Evolutionary conservation across 192 early-diverging fungal species (phyloP).

Genomic region (Backusella tuberculispora): DNA sequence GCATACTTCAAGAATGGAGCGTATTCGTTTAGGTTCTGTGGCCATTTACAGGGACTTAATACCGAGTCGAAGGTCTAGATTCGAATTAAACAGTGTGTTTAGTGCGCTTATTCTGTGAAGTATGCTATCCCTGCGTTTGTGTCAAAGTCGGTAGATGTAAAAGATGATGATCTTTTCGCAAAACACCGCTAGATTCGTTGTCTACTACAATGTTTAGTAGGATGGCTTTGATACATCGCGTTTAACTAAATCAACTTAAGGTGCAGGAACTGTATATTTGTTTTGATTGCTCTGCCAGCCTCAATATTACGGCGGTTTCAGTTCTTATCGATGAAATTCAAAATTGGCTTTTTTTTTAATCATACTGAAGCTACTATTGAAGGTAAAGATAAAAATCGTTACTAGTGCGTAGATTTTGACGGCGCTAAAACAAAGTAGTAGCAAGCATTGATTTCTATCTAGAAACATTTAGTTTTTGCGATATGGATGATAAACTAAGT

Average conservation of each 20-base stretch:
- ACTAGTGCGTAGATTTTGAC: no score
- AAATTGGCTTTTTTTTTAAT: not conserved
- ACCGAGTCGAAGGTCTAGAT: no score
- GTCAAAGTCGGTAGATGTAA: conserved; percentile 14
- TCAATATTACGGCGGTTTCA: not conserved
- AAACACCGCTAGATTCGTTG: conserved; percentile 14
- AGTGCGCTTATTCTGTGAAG: not conserved
- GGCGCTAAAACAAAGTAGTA: no score
- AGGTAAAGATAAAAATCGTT: no score
- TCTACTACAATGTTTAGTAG: conserved; percentile 1
- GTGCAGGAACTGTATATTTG: not conserved
- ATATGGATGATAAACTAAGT: not conserved
- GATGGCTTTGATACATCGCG: conserved; percentile 4
- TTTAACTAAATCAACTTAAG: conserved; percentile 9
- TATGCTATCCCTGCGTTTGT: conserved; percentile 8
- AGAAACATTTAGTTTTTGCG: not conserved
- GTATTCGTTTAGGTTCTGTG: no score
- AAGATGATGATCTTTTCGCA: conserved; percentile 11
- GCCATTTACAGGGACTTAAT: no score
- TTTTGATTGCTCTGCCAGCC: conserved; percentile 5
- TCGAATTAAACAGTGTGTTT: no score
- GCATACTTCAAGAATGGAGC: no score
- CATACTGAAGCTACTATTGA: no score
- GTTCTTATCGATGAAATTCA: not conserved
- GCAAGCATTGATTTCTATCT: no score